These are phyloP conservation scores for Pseudogymnoascus pannorum DNA, from an alignment of 2,329 filamentous ascomycete species.

Conservation along the genomic window DNA sequence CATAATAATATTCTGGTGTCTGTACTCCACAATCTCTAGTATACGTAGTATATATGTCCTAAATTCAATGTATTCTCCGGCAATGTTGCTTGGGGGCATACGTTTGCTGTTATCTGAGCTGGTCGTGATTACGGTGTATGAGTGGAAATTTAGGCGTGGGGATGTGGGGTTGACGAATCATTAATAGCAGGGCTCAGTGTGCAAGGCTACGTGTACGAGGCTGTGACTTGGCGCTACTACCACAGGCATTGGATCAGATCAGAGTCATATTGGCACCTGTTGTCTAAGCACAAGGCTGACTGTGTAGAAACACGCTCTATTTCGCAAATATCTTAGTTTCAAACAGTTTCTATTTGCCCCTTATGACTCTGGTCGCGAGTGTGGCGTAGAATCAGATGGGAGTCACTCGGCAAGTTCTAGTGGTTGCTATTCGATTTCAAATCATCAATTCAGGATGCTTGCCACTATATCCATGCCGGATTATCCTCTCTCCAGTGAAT, in stretches of 20 bases:
- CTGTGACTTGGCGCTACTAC: background rate
- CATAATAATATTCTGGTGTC: background rate
- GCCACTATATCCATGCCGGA: background rate
- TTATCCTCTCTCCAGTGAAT: background rate
- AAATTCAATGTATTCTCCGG: background rate
- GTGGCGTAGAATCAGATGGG: background rate
- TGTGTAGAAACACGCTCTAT: background rate
- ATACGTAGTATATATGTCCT: background rate
- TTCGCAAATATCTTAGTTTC: background rate
- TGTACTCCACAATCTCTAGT: background rate
- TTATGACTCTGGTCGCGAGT: background rate
- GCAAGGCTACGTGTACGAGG: conserved; percentile 7
- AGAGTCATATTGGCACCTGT: background rate
- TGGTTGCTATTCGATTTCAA: background rate
- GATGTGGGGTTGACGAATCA: conserved; percentile 7
- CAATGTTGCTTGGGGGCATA: background rate
- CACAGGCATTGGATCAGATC: background rate
- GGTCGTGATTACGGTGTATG: background rate
- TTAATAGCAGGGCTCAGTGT: conserved; percentile 2
- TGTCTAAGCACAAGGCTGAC: conserved; percentile 1
- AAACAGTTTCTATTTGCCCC: background rate
- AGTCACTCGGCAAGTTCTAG: conserved; percentile 2
- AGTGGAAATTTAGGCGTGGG: conserved; percentile 7
- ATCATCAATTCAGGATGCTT: background rate
- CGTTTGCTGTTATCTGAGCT: background rate